Percentiles rank a stretch among this genome's conserved stretches.
Conservation (phyloP, 2,329 filamentous ascomycete species). For the Grosmannia clavigera region DNA sequence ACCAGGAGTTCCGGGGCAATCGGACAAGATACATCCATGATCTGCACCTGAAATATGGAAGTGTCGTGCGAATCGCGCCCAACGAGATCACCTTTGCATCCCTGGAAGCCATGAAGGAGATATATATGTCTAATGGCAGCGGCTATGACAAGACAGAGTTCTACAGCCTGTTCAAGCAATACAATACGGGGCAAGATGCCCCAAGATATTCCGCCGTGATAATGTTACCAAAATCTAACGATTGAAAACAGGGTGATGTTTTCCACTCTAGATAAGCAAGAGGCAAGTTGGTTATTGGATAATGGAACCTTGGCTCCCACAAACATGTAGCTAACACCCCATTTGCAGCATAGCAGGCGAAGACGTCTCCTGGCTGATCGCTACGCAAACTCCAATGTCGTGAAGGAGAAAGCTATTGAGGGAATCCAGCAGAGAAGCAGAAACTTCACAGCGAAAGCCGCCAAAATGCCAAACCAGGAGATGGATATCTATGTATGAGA, state of each 20-base stretch:
- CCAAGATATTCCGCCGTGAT: not conserved
- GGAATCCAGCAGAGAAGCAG: constrained; percentile 44
- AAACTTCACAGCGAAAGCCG: constrained; percentile 30
- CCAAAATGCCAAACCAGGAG: not conserved
- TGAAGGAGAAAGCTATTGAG: constrained; percentile 38
- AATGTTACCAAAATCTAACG: not conserved
- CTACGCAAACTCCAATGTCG: constrained; percentile 56
- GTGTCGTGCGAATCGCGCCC: constrained; percentile 43
- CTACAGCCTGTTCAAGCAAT: constrained; percentile 47
- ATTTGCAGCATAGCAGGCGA: constrained; percentile 42
- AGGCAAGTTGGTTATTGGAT: no score
- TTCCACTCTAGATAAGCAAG: not conserved
- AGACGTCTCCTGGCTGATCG: constrained; percentile 52
- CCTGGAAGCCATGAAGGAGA: constrained; percentile 43
- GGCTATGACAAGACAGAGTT: constrained; percentile 55
- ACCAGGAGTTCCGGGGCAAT: constrained; percentile 34
- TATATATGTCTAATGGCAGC: constrained; percentile 48
- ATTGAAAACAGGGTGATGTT: not conserved
- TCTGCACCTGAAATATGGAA: constrained; percentile 43
- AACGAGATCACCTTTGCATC: constrained; percentile 48
- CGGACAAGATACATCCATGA: constrained; percentile 41
- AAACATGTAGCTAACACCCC: no score
- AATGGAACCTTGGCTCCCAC: no score
- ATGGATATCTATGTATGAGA: not conserved
- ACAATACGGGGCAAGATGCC: constrained; percentile 23